Percentiles rank a stretch among this genome's conserved stretches.
Evolutionary conservation across 129 eudicot species (phyloP).

Genomic region (Kitagawia praeruptora): DNA sequence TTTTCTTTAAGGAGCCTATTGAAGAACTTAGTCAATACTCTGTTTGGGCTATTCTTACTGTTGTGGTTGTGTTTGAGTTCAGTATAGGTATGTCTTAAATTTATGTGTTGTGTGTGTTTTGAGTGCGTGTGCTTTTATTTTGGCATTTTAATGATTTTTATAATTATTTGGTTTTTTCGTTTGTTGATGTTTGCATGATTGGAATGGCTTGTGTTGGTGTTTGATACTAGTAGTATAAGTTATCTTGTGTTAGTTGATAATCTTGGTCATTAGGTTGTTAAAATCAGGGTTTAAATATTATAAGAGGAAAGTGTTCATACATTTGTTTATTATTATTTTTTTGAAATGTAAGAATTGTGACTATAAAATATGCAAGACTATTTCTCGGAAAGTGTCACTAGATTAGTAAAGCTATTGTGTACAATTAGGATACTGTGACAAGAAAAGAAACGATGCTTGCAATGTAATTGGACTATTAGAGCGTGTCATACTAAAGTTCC

Average conservation of each 20-base stretch:
- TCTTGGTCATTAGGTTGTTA: not conserved
- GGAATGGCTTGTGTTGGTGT: not conserved
- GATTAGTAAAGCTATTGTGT: not conserved
- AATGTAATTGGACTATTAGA: not conserved
- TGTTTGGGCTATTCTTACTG: constrained; percentile 73
- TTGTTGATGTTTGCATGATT: not conserved
- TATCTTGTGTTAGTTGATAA: not conserved
- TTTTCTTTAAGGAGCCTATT: constrained; percentile 48
- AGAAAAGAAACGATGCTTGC: too few relatives aligned
- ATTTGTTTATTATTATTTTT: too few relatives aligned
- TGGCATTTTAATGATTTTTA: not conserved
- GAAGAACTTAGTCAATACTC: constrained; percentile 41
- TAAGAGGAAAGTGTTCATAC: not conserved
- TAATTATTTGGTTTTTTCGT: too few relatives aligned
- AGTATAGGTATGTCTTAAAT: constrained; percentile 39
- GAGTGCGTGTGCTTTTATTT: not conserved
- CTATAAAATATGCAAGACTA: not conserved
- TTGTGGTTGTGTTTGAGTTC: constrained; percentile 65
- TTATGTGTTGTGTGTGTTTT: not conserved
- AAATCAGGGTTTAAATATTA: not conserved
- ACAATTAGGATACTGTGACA: not conserved
- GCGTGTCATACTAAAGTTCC: not conserved
- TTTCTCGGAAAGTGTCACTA: not conserved
- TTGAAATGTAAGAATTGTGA: not conserved
- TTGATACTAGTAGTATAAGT: not conserved